These are phyloP conservation scores for Solanum hybrid DNA, from an alignment of 305 asterid species.

Conservation along the genomic window DNA sequence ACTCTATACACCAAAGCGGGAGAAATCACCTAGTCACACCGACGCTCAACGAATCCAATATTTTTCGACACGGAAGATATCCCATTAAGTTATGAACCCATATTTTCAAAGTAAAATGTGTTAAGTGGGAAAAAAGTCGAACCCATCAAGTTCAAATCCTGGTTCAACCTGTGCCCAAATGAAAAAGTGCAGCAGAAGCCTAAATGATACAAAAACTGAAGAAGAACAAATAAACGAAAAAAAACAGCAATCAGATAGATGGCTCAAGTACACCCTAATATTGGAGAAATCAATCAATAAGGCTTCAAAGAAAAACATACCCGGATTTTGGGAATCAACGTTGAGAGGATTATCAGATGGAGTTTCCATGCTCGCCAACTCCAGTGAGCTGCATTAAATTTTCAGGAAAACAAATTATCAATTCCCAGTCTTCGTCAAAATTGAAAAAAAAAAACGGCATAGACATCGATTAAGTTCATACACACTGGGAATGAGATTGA, in stretches of 20 bases:
- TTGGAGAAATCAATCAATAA: background rate
- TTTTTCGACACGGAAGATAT: background rate
- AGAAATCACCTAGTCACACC: background rate
- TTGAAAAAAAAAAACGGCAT: background rate
- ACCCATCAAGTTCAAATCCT: background rate
- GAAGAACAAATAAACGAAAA: background rate
- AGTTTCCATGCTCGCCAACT: constrained; percentile 9
- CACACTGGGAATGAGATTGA: background rate
- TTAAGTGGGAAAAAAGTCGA: background rate
- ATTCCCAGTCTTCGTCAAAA: background rate
- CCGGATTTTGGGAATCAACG: constrained; percentile 14
- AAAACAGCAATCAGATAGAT: background rate
- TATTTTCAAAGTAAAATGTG: background rate
- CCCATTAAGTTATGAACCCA: background rate
- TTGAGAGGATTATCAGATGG: constrained; percentile 10
- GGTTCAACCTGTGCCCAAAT: background rate
- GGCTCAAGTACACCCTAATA: background rate
- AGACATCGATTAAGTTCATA: background rate
- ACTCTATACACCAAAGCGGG: background rate
- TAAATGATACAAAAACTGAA: background rate
- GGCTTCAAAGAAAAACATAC: background rate
- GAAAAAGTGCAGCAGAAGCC: background rate
- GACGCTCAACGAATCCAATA: background rate
- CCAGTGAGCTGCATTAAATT: background rate
- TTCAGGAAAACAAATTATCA: background rate